Evolutionary conservation across 176 grass and related monocot genomes (phyloP).

Genomic region (Ensete ventricosum): DNA sequence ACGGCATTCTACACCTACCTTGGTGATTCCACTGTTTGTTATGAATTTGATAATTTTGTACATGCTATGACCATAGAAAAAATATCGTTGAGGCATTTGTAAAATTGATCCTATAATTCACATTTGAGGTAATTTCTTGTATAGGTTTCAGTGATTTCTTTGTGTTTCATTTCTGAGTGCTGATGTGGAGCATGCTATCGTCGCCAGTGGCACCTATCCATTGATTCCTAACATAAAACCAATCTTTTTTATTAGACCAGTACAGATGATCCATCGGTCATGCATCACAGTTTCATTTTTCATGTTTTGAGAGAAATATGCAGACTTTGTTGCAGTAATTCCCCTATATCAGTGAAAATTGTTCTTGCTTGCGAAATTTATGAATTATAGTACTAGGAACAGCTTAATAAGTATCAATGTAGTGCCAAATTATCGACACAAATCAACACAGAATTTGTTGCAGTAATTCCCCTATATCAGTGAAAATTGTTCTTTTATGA

Average conservation of each 20-base stretch:
- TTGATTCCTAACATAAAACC: too few species aligned
- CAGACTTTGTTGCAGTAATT: background rate
- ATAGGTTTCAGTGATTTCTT: background rate
- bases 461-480: background rate
- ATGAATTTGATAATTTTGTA: conserved; percentile 5
- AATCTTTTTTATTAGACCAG: too few species aligned
- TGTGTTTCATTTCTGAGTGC: background rate
- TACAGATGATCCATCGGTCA: too few species aligned
- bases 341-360: background rate
- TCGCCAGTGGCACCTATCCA: too few species aligned
- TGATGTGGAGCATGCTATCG: background rate
- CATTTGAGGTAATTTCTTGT: conserved; percentile 3
- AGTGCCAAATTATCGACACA: too few species aligned
- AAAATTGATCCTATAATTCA: background rate
- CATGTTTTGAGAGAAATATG: background rate
- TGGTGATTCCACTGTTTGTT: conserved; percentile 8
- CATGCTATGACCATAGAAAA: conserved; percentile 11
- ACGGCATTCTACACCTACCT: too few species aligned
- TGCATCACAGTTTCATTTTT: background rate
- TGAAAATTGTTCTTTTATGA: background rate
- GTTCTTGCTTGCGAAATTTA: background rate
- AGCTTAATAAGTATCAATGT: too few species aligned
- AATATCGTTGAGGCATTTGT: background rate
- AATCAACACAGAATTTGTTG: background rate
- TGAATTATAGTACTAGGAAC: too few species aligned